Percentiles rank a stretch among this genome's conserved stretches.
Conservation (phyloP, 805 yeast species). For the Metschnikowia sp. region DNA sequence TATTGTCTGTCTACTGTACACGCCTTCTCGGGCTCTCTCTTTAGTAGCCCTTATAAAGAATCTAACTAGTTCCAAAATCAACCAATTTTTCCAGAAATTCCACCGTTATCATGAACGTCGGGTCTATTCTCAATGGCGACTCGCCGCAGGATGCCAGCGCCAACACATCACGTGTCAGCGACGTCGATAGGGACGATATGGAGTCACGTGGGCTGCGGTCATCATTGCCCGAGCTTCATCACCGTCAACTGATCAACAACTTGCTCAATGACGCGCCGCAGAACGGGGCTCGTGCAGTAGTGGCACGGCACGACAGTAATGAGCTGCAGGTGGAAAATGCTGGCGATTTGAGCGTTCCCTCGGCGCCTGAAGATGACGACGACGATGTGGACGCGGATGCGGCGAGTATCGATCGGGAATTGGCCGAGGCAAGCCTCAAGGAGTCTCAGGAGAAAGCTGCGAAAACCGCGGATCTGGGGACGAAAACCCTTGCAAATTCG, state of each 20-base stretch:
- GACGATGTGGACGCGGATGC: constrained; percentile 11
- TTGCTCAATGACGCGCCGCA: constrained; percentile 16
- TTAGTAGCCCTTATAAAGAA: no score
- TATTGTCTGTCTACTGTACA: no score
- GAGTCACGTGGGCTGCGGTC: constrained; percentile 4
- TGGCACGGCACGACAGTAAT: background rate
- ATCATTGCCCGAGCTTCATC: constrained; percentile 6
- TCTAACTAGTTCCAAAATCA: background rate
- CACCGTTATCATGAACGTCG: constrained; percentile 16
- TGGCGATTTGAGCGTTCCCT: background rate
- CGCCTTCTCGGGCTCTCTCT: no score
- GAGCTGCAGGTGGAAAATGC: background rate
- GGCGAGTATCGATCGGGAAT: constrained; percentile 7
- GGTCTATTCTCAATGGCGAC: constrained; percentile 20
- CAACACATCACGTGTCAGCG: background rate
- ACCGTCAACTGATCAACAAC: constrained; percentile 18
- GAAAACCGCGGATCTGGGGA: background rate
- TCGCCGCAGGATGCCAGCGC: constrained; percentile 10
- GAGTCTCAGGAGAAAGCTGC: background rate
- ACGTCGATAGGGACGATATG: constrained; percentile 4
- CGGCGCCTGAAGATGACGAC: constrained; percentile 1
- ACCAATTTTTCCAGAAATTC: background rate
- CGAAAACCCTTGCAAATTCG: background rate
- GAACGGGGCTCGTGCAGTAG: background rate
- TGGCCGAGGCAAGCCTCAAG: constrained; percentile 4